Base-by-base conservation (phyloP, 139 green algal species). In the Micromonas commoda region DNA sequence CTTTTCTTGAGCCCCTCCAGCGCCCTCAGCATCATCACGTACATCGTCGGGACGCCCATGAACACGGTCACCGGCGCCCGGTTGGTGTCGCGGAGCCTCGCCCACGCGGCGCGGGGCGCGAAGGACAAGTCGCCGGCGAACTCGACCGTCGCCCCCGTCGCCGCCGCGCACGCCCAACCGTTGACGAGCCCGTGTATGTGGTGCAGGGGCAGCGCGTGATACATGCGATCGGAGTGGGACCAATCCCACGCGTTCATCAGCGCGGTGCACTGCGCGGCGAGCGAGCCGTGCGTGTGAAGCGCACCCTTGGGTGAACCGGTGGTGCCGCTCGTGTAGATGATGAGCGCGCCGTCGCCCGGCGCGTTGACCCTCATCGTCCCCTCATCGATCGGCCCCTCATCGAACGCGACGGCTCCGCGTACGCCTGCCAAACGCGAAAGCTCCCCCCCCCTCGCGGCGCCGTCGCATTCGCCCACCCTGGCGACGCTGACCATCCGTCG, bases 1-100 rank as follows among this genome's bases (percentile, higher is more conserved):
- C 20, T 53, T 53, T 53, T 52, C 51, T 92, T 64, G 70, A 86
- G 82, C 1, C 32, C 38, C 31, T 96, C 81, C 53, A 92, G 91
- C 31, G 80, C 29, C 1, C 78, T 63, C 31, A 97, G 84, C 80
- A 98, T 87, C 74, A 91, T 86, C 28, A 74, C 77, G 83, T 97
- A 98, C 94, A 98, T 98, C 38, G 95, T 99, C 32, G 95, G 95
- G 33, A 99, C 92, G 0, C 92, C 94, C 89, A 96, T 97, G 85
- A 97, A 96, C 4, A 97, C 84, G 0, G 79, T 91, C 20, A 94
- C 53, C 0, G 80, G 54, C 2, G 63, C 26, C 23, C 26, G 2
- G 23, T 33, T 33, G 20, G 26, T 21, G 37, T 75, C 38, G 37
- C 68, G 68, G 5, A 61, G 20, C 3, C 68, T 2, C 23, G 37